Evolutionary conservation across 352 stramenopile genomes (phyloP), one percentile per base, ranked within the genome.

Genomic region (Phytophthora macrochlamydospora): DNA sequence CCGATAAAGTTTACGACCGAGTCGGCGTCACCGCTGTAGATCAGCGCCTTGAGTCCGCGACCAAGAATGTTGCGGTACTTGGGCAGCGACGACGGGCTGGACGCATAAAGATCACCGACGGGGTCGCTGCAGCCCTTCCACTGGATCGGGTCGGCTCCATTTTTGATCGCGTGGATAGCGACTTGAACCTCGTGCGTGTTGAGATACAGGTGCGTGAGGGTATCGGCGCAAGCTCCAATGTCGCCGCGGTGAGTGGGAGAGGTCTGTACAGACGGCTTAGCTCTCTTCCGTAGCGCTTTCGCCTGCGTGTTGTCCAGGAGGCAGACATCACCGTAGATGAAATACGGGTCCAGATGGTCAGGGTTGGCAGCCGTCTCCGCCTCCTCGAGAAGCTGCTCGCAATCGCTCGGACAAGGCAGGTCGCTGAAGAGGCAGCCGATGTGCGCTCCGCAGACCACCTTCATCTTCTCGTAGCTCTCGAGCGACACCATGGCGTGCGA

Each of bases 1-100:
- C 85, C 83, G 45, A 93, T 90, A 45, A 93, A 93, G 62, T 93
- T 93, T 42, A 92, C 83, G 56, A 92, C 80, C 43, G 83, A 93
- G 68, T 93, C 85, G 18, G 85, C 82, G 45, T 93, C 85, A 45
- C 85, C 85, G 43, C 79, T 90, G 72, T 93, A 93, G 69, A 93
- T 91, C 8, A 93, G 73, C 2, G 53, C 78, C 24, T 81, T 84
- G 29, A 93, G 72, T 6, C 71, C 71, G 52, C 58, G 66, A 24
- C 63, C 64, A 7, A 93, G 48, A 54, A 91, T 90, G 61, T 83
- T 90, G 59, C 64, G 70, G 69, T 93, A 93, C 70, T 91, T 88
- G 31, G 72, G 75, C 49, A 91, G 53, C 28, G 85, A 75, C 49
- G 82, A 85, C 32, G 76, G 59, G 42, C 81, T 89, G n/a, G 80